phyloP scores from a whole-genome alignment of 2,329 filamentous ascomycete genomes.

The Rutstroemia sp. region DNA sequence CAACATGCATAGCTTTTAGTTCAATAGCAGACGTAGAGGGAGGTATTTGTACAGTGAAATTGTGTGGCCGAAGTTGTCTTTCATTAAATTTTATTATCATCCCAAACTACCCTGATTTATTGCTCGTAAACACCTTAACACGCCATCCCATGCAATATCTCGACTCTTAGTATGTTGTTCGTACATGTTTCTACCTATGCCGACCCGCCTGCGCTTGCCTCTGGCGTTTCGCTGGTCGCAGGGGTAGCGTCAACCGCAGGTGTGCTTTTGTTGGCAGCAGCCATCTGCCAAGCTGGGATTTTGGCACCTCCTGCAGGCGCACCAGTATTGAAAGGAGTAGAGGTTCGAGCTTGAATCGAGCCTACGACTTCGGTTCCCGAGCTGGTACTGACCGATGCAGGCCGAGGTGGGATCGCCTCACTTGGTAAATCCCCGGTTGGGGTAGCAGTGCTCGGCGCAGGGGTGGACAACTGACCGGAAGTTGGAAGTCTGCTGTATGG shows the following conservation, averaged over 20 bases:
- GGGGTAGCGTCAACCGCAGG: conserved; percentile 16
- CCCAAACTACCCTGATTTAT: too few species aligned
- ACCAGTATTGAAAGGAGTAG: conserved; percentile 44
- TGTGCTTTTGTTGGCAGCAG: conserved; percentile 49
- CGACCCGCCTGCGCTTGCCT: conserved; percentile 15
- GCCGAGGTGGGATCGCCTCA: conserved; percentile 21
- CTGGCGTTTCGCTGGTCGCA: conserved; percentile 17
- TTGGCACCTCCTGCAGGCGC: conserved; percentile 51
- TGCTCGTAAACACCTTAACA: neutral
- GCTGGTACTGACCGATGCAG: conserved; percentile 29
- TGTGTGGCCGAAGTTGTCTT: too few species aligned
- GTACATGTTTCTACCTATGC: conserved; percentile 6
- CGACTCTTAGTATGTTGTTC: neutral
- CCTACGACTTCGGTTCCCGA: conserved; percentile 26
- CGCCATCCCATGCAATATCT: conserved; percentile 9
- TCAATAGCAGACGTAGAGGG: too few species aligned
- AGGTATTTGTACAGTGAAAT: too few species aligned
- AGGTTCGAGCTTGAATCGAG: conserved; percentile 31
- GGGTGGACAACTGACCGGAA: conserved; percentile 1
- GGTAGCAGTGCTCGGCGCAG: conserved; percentile 8
- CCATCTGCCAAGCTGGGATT: conserved; percentile 76
- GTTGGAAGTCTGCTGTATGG: conserved; percentile 24
- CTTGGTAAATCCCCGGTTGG: conserved; percentile 15
- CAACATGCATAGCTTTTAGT: too few species aligned
- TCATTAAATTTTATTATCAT: too few species aligned